Evolutionary conservation across 805 yeast species (phyloP), one percentile per base, ranked within the genome.

Genomic region (Kuraishia cidri): DNA sequence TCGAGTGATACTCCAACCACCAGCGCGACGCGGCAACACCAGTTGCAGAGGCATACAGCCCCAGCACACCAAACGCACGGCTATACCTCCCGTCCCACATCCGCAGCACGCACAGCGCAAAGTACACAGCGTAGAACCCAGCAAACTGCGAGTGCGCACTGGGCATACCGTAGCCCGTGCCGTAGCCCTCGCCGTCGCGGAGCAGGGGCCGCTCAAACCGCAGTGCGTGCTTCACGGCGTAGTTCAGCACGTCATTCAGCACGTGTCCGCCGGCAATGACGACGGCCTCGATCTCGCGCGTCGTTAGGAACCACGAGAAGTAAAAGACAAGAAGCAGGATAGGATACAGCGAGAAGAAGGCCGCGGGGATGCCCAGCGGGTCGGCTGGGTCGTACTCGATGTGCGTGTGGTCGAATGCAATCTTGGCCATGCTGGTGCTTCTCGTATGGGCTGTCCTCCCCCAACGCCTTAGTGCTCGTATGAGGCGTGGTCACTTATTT

Each of bases 141-240:
- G 90, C 82, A 54, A 88, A 92, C 58, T 90, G 98, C 0, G 95
- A 76, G 56, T 90, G 98, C 1, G 98, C 96, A 33, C 88, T 77
- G 1, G 98, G 98, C 97, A 90, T 90, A 0, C 98, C 98, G 52
- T 79, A 87, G 1, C 81, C 77, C 40, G 81, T 66, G 37, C 73
- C 54, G 17, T 60, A 66, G 17, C 44, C 74, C 53, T 31, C 42
- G 37, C 27, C 37, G 34, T 34, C 31, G 37, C 10, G 29, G 11
- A 8, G 16, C 6, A n/a, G 23, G 1, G 98, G 98, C 39, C 98
- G 66, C 15, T 84, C 79, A 47, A 82, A 83, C 42, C 70, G 73
- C 25, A 86, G 54, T 1, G 72, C 24, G 14, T 64, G 62, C 51
- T 90, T 90, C 26, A 83, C 56, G 2, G 80, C 42, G 37, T 79